Percentiles rank a stretch among this genome's conserved stretches.
Conservation (phyloP, 2,329 filamentous ascomycete genomes). For the Fusarium haematococcum region DNA sequence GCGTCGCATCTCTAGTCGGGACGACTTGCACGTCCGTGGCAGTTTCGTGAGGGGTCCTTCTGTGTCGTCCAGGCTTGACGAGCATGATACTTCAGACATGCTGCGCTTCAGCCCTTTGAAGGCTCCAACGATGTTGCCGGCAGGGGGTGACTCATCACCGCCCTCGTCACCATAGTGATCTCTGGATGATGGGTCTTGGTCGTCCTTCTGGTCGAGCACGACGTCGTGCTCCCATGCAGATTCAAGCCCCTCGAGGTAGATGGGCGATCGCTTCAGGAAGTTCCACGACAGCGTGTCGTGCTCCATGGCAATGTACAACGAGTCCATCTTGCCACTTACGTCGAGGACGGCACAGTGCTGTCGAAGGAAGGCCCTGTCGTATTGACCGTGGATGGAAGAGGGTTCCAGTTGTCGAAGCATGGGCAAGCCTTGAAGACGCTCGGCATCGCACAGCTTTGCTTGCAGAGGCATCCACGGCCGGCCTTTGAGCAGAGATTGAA, state of each 20-base stretch:
- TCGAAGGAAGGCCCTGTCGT: constrained; percentile 64
- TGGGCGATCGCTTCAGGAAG: constrained; percentile 59
- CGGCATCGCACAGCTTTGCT: constrained; percentile 67
- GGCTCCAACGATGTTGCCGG: constrained; percentile 39
- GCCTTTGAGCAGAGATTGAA: constrained; percentile 61
- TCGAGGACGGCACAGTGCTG: constrained; percentile 68
- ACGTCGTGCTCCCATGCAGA: constrained; percentile 65
- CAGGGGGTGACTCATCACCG: constrained; percentile 34
- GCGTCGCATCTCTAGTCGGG: constrained; percentile 53
- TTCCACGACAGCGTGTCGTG: constrained; percentile 68
- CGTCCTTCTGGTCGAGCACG: constrained; percentile 58
- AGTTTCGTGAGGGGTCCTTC: constrained; percentile 53
- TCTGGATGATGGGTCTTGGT: constrained; percentile 46
- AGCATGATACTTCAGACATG: constrained; percentile 65
- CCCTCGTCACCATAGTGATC: constrained; percentile 44
- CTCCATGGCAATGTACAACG: constrained; percentile 70
- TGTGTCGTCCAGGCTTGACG: constrained; percentile 47
- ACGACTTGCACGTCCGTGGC: constrained; percentile 54
- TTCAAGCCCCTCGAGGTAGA: constrained; percentile 65
- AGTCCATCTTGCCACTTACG: constrained; percentile 66
- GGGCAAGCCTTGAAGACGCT: constrained; percentile 65
- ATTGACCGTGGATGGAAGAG: constrained; percentile 55
- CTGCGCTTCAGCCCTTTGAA: constrained; percentile 60
- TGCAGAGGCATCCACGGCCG: constrained; percentile 69
- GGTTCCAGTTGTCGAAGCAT: constrained; percentile 68